Conservation (phyloP, 2,329 filamentous ascomycete species). For the Bipolaris oryzae region DNA sequence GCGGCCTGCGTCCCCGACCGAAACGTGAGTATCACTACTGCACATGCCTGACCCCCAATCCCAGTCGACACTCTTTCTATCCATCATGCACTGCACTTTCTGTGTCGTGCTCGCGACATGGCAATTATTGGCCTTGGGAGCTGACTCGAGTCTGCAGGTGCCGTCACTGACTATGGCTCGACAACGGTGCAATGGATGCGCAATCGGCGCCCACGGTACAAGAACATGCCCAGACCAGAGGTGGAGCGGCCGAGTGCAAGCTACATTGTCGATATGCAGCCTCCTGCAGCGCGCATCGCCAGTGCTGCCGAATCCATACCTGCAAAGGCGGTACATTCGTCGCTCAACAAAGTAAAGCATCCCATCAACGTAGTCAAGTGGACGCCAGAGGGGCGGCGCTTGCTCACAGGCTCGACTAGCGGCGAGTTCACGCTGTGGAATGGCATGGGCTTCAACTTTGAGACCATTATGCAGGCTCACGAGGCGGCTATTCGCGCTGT, state of each 20-base stretch:
- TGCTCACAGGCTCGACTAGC: conserved; percentile 92
- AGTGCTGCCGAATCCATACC: conserved; percentile 86
- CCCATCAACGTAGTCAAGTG: conserved; percentile 96
- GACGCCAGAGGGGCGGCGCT: conserved; percentile 91
- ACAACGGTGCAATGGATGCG: conserved; percentile 92
- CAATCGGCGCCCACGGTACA: conserved; percentile 77
- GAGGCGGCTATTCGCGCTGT: conserved; percentile 83
- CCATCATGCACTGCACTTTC: background rate
- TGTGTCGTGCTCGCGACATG: background rate
- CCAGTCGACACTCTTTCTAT: background rate
- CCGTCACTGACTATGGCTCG: conserved; percentile 91
- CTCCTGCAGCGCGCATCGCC: conserved; percentile 75
- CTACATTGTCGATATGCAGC: conserved; percentile 91
- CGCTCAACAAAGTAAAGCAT: conserved; percentile 96
- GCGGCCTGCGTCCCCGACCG: conserved; percentile 41
- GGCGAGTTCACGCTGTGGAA: conserved; percentile 99
- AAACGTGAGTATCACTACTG: conserved; percentile 40
- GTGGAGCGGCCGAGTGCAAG: conserved; percentile 83
- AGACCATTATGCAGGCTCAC: conserved; percentile 98
- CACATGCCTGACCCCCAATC: background rate
- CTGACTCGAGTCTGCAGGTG: conserved; percentile 61
- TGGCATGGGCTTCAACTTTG: conserved; percentile 98
- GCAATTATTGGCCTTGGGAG: background rate
- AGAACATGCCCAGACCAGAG: conserved; percentile 73
- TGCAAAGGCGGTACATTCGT: conserved; percentile 96